Conservation (phyloP, 2,329 filamentous ascomycete genomes). For the Venturia pyrina region DNA sequence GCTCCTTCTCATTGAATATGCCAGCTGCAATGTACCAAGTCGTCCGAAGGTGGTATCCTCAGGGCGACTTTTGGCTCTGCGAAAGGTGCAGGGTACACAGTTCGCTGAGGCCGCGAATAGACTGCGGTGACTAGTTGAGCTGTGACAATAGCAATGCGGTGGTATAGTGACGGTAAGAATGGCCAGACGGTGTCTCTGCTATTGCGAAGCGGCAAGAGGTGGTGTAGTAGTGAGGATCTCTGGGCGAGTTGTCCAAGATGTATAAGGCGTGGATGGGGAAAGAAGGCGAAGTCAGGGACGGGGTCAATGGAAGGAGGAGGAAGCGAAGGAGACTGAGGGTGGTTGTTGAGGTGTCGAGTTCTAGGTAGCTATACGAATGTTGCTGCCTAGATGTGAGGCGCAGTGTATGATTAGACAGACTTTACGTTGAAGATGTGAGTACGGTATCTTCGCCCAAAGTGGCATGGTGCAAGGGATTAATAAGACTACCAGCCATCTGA, state of each 20-base stretch:
- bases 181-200: background rate
- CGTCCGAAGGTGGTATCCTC: background rate
- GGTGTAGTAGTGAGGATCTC: background rate
- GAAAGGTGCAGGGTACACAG: background rate
- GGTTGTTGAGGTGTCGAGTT: background rate
- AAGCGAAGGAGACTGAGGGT: background rate
- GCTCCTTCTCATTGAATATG: background rate
- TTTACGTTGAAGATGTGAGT: too few relatives aligned
- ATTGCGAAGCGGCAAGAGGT: background rate
- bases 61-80: background rate
- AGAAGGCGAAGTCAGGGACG: background rate
- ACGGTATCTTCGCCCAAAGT: too few relatives aligned
- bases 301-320: background rate
- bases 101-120: background rate
- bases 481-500: too few relatives aligned
- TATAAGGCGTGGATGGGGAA: background rate
- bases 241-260: background rate
- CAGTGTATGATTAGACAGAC: too few relatives aligned
- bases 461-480: too few relatives aligned
- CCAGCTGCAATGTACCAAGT: background rate
- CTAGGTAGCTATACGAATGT: background rate
- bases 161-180: background rate
- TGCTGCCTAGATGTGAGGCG: too few relatives aligned
- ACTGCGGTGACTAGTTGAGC: background rate
- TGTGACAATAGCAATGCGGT: background rate